Evolutionary conservation across 108 stramenopile genomes (phyloP).

Genomic region (Phaeodactylum tricornutum): DNA sequence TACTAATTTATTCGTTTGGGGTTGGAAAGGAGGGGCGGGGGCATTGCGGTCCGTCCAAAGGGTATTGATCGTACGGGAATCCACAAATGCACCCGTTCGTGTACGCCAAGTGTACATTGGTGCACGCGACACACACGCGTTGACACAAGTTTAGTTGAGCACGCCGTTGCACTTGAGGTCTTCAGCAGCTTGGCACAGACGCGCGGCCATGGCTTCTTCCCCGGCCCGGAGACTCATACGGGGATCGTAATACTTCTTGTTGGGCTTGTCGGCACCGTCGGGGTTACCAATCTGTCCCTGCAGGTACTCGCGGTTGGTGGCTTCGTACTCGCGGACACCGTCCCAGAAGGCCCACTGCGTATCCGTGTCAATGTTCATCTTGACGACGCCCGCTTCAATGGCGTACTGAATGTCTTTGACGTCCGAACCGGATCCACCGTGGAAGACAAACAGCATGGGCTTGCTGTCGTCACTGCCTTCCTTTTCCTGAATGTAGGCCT

Average conservation of each 20-base stretch:
- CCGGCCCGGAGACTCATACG: slow-evolving; percentile 87
- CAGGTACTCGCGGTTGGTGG: slow-evolving; percentile 71
- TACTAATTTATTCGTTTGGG: too few species aligned
- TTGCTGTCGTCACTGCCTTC: slow-evolving; percentile 66
- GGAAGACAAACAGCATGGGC: slow-evolving; percentile 88
- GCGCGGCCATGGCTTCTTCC: slow-evolving; percentile 81
- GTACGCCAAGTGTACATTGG: too few species aligned
- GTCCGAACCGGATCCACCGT: slow-evolving; percentile 83
- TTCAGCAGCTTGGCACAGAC: slow-evolving; percentile 67
- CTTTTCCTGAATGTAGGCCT: slow-evolving; percentile 78
- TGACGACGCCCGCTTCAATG: slow-evolving; percentile 80
- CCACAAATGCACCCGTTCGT: too few species aligned
- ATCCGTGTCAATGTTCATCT: slow-evolving; percentile 98
- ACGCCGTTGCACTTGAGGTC: slow-evolving; percentile 88
- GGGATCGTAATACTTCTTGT: slow-evolving; percentile 97
- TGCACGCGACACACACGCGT: too few species aligned
- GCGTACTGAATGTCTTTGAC: slow-evolving; percentile 76
- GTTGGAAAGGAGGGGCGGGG: too few species aligned
- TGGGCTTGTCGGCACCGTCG: slow-evolving; percentile 89
- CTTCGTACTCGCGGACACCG: slow-evolving; percentile 69
- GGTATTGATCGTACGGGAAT: too few species aligned
- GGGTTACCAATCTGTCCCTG: slow-evolving; percentile 94
- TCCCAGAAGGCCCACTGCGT: slow-evolving; percentile 92
- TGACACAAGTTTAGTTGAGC: slow-evolving; percentile 24
- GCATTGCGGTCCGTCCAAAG: too few species aligned